Evolutionary conservation across 164 flowering plant species (phyloP).

Genomic region (Tetracentron sinense): DNA sequence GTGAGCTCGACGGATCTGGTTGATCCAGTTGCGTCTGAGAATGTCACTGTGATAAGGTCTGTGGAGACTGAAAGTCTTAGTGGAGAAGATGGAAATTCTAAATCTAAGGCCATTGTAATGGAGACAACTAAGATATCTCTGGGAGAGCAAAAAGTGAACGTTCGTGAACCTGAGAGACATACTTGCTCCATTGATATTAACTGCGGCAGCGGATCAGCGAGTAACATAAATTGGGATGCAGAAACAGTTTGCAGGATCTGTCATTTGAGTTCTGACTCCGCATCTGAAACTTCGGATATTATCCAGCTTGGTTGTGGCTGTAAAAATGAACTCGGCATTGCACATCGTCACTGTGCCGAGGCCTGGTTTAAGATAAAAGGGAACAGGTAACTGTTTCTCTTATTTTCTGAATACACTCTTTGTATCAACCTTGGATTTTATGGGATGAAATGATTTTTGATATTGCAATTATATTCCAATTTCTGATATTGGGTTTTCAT

Average conservation of each 20-base stretch:
- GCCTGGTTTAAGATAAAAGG: conserved; percentile 21
- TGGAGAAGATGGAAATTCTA: not conserved
- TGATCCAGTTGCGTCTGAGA: not conserved
- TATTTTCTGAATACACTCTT: not conserved
- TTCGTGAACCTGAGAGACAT: not conserved
- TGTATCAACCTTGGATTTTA: not conserved
- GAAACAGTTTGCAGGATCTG: conserved; percentile 23
- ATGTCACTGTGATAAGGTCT: not conserved
- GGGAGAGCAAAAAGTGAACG: not conserved
- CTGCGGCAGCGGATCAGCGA: not conserved
- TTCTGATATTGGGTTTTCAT: not conserved
- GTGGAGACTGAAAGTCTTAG: not conserved
- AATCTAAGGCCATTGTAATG: not conserved
- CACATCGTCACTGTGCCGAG: conserved; percentile 18
- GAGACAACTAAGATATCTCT: not conserved
- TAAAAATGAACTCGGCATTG: conserved; percentile 17
- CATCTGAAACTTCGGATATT: conserved; percentile 4
- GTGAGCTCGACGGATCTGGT: not conserved
- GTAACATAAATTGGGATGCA: not conserved
- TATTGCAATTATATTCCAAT: not conserved
- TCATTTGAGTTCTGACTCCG: conserved; percentile 13
- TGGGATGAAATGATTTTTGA: too few relatives aligned
- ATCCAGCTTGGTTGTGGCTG: conserved; percentile 24
- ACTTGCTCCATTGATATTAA: not conserved
- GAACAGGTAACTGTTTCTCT: conserved; percentile 11